Evolutionary conservation across 257 asterid genomes (phyloP).

Genomic region (Avicennia marina): DNA sequence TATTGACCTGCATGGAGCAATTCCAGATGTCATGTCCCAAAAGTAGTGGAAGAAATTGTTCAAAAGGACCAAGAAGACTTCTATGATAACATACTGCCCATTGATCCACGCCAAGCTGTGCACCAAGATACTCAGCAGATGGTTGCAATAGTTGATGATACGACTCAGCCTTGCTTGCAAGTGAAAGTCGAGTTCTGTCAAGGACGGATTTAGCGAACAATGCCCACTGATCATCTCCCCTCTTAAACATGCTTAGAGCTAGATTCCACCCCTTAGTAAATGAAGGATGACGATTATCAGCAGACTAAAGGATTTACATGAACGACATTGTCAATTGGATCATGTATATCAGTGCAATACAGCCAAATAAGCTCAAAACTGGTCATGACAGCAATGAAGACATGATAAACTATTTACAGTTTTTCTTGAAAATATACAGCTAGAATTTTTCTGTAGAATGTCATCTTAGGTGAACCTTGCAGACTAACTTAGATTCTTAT

Average conservation of each 20-base stretch:
- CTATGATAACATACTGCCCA: slow-evolving; percentile 64
- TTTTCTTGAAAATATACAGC: no score
- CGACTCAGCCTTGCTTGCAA: slow-evolving; percentile 85
- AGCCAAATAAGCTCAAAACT: no score
- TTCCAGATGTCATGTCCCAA: slow-evolving; percentile 15
- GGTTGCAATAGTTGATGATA: slow-evolving; percentile 89
- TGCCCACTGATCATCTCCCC: slow-evolving; percentile 64
- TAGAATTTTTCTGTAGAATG: no score
- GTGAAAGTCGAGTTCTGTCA: slow-evolving; percentile 91
- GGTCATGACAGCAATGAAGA: no score
- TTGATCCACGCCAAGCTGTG: slow-evolving; percentile 79
- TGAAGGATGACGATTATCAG: no score
- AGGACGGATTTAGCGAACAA: slow-evolving; percentile 93
- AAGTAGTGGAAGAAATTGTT: slow-evolving; percentile 14
- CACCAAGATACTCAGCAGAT: slow-evolving; percentile 93
- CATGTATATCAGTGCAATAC: background rate
- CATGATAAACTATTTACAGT: no score
- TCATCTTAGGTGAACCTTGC: no score
- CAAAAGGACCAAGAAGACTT: slow-evolving; percentile 11
- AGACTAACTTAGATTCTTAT: no score
- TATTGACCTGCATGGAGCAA: slow-evolving; percentile 61
- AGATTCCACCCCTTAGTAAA: slow-evolving; percentile 88
- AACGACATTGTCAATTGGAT: background rate
- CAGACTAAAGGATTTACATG: slow-evolving; percentile 15
- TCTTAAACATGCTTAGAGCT: slow-evolving; percentile 65